phyloP scores from a whole-genome alignment of 768 basidiomycete genomes.

The Trametes cingulata region DNA sequence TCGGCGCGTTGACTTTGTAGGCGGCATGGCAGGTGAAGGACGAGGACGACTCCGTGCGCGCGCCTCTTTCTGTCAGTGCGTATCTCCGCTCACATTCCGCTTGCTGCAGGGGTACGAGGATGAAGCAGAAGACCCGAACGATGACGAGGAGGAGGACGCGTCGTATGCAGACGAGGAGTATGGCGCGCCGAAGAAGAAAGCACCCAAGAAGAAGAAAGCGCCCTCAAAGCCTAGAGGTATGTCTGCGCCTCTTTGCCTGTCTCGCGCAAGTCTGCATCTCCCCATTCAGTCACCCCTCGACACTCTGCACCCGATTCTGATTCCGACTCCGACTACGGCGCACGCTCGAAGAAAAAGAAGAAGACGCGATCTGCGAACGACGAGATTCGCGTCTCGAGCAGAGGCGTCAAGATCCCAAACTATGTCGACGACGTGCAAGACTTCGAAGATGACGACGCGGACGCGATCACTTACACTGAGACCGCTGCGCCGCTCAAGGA shows the following conservation, averaged over 20 bases:
- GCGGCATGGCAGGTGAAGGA: conserved; percentile 32
- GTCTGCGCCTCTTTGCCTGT: conserved; percentile 18
- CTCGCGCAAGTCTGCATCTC: conserved; percentile 16
- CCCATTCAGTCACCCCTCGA: conserved; percentile 47
- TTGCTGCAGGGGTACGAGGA: conserved; percentile 59
- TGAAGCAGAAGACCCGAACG: conserved; percentile 40
- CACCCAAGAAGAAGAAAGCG: conserved; percentile 66
- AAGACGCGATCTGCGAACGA: conserved; percentile 54
- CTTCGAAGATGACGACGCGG: conserved; percentile 69
- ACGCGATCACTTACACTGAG: conserved; percentile 54
- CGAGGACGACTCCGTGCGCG: conserved; percentile 54
- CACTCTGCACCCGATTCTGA: conserved; percentile 59
- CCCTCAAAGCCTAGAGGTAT: conserved; percentile 63
- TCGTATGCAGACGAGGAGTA: conserved; percentile 81
- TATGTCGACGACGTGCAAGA: conserved; percentile 71
- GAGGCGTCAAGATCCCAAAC: conserved; percentile 80
- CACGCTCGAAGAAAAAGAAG: conserved; percentile 87
- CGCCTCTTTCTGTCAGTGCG: conserved; percentile 25
- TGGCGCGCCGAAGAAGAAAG: conserved; percentile 63
- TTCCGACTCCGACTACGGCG: conserved; percentile 86
- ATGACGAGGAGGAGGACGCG: conserved; percentile 69
- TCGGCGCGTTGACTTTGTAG: conserved; percentile 19
- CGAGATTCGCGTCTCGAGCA: conserved; percentile 75
- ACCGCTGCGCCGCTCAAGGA: conserved; percentile 25
- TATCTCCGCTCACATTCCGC: conserved; percentile 22